Percentiles rank a stretch among this genome's conserved stretches.
These are phyloP conservation scores for Lentinula sp. DNA, from an alignment of 768 basidiomycete species.

Conservation along the genomic window DNA sequence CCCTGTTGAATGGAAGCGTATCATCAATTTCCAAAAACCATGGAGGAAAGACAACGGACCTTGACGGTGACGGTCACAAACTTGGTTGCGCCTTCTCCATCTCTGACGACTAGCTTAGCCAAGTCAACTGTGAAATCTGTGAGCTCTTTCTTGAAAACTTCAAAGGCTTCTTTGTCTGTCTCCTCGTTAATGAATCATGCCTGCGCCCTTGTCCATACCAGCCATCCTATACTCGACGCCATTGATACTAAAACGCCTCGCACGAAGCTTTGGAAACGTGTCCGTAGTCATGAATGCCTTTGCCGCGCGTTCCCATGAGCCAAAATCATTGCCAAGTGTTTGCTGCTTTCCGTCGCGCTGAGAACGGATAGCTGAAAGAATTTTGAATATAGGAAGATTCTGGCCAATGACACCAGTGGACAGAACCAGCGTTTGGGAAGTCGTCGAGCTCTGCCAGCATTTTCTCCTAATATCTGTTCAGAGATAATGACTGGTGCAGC, in stretches of 20 bases:
- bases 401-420: constrained; percentile 98
- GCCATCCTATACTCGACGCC: constrained; percentile 77
- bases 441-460: constrained; percentile 57
- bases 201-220: constrained; percentile 98
- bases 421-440: constrained; percentile 82
- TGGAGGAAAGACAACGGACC: constrained; percentile 35
- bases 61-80: constrained; percentile 92
- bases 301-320: constrained; percentile 80
- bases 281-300: constrained; percentile 99
- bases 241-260: constrained; percentile 64
- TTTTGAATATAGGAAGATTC: constrained; percentile 79
- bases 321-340: constrained; percentile 54
- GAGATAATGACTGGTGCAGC: constrained; percentile 92
- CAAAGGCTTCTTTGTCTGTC: constrained; percentile 53
- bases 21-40: neutral
- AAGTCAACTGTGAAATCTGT: constrained; percentile 86
- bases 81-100: constrained; percentile 97
- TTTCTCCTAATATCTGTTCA: constrained; percentile 63
- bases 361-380: constrained; percentile 63
- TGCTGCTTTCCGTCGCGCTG: constrained; percentile 26
- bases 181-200: constrained; percentile 95
- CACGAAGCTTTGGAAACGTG: constrained; percentile 94
- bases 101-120: constrained; percentile 91
- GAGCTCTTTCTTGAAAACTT: constrained; percentile 72
- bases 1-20: constrained; percentile 37